Percentiles rank a stretch among this genome's conserved stretches.
phyloP scores from a whole-genome alignment of 1,139 yeast species.

The Fermentozyma sake region DNA sequence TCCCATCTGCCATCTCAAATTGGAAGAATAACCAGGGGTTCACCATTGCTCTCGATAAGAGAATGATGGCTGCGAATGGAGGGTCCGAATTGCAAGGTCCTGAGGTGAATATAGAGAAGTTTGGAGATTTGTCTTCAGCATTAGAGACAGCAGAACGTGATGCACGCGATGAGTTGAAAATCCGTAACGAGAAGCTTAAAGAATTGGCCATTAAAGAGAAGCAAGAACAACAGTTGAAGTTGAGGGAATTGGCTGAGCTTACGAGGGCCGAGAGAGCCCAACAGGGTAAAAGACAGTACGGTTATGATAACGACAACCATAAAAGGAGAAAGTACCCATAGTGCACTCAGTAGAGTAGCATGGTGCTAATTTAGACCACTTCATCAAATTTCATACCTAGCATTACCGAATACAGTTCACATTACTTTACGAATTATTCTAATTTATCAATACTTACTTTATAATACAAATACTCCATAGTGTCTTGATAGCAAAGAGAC shows the following conservation, averaged over 20 bases:
- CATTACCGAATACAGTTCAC: too few species aligned
- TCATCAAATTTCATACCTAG: too few species aligned
- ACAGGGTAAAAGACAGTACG: conserved; percentile 5
- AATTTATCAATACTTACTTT: too few species aligned
- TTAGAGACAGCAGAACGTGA: conserved; percentile 68
- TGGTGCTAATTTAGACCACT: too few species aligned
- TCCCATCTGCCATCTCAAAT: conserved; percentile 89
- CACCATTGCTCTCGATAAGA: conserved; percentile 74
- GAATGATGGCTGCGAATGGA: conserved; percentile 60
- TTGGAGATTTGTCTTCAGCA: conserved; percentile 65
- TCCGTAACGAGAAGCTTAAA: conserved; percentile 54
- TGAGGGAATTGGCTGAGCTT: conserved; percentile 54
- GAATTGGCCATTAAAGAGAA: conserved; percentile 53
- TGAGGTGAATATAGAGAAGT: conserved; percentile 52
- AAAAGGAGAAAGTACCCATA: conserved; percentile 1
- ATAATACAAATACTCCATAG: too few species aligned
- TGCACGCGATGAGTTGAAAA: conserved; percentile 67
- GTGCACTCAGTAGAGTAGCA: too few species aligned
- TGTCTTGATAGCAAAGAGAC: too few species aligned
- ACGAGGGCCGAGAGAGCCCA: conserved; percentile 46
- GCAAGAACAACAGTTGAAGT: conserved; percentile 54
- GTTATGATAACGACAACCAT: background rate
- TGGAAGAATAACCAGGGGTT: conserved; percentile 96
- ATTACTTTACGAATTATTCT: too few species aligned
- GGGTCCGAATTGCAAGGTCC: conserved; percentile 19